Conservation (phyloP, 2,329 filamentous ascomycete genomes). For the Hypomyces perniciosus region DNA sequence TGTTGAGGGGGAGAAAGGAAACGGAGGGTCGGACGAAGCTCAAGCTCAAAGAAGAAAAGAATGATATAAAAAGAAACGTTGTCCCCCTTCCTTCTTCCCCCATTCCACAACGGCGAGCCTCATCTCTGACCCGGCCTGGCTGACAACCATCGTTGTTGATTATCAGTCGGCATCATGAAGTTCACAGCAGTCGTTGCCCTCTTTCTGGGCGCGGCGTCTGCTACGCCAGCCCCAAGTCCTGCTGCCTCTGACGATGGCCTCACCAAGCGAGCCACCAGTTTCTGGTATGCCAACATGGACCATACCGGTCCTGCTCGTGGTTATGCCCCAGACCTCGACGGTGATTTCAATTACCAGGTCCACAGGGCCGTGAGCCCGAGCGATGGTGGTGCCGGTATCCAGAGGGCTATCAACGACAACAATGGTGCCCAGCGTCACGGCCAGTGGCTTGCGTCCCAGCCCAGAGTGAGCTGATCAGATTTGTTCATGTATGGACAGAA, state of each 20-base stretch:
- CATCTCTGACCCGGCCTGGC: background rate
- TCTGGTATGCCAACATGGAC: conserved; percentile 39
- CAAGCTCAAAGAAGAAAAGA: too few species aligned
- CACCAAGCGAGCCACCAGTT: conserved; percentile 22
- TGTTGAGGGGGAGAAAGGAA: too few species aligned
- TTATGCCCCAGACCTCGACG: conserved; percentile 35
- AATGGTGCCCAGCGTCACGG: conserved; percentile 28
- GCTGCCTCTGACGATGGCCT: conserved; percentile 10
- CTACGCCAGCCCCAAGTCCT: conserved; percentile 12
- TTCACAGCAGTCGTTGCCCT: conserved; percentile 13
- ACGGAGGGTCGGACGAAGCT: too few species aligned
- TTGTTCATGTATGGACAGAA: background rate
- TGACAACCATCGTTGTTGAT: background rate
- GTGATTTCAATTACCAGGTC: conserved; percentile 32
- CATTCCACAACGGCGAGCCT: background rate
- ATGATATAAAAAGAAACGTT: too few species aligned
- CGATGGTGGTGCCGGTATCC: conserved; percentile 30
- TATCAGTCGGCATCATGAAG: conserved; percentile 12
- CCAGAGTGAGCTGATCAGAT: conserved; percentile 24
- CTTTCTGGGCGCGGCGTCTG: conserved; percentile 15
- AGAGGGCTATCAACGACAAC: conserved; percentile 33
- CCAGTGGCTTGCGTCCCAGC: conserved; percentile 37
- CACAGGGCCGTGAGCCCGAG: conserved; percentile 33
- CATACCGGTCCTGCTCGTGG: conserved; percentile 31
- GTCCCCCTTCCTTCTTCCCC: background rate